Evolutionary conservation across 2,329 filamentous ascomycete genomes (phyloP).

Genomic region (Fusarium xylarioides): DNA sequence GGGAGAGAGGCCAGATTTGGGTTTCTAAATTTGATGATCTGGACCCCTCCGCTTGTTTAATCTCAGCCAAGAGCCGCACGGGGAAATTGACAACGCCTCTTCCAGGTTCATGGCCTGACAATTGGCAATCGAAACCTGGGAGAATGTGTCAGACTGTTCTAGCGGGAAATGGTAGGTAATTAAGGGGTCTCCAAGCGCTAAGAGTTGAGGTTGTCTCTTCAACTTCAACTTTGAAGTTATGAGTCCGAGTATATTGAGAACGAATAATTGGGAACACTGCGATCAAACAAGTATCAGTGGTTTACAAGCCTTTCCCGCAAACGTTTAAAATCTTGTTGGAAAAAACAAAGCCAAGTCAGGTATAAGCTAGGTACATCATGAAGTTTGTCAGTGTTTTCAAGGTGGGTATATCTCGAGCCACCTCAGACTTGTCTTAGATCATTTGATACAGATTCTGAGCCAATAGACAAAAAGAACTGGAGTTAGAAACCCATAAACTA

Average conservation of each 20-base stretch:
- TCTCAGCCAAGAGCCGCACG: conserved; percentile 36
- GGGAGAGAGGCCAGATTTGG: conserved; percentile 35
- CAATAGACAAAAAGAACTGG: not conserved
- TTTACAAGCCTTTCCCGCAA: not conserved
- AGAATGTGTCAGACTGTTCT: conserved; percentile 37
- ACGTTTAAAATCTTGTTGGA: not conserved
- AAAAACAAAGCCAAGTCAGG: conserved; percentile 4
- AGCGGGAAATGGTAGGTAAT: conserved; percentile 17
- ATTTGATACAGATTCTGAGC: not conserved
- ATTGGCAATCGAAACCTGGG: conserved; percentile 36
- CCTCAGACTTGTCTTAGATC: conserved; percentile 10
- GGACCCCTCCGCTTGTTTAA: conserved; percentile 18
- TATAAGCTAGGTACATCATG: conserved; percentile 9
- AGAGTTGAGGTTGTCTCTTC: not conserved
- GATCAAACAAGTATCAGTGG: not conserved
- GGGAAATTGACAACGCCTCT: conserved; percentile 19
- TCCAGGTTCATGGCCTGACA: conserved; percentile 38
- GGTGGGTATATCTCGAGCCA: not conserved
- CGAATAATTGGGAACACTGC: too few relatives aligned
- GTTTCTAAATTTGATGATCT: conserved; percentile 32
- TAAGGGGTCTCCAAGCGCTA: conserved; percentile 10
- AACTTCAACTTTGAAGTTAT: not conserved
- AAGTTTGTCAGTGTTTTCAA: conserved; percentile 24
- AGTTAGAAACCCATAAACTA: not conserved
- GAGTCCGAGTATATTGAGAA: not conserved